These are phyloP conservation scores for Eutrema salsugineum DNA, from an alignment of 441 rosid species.

Conservation along the genomic window DNA sequence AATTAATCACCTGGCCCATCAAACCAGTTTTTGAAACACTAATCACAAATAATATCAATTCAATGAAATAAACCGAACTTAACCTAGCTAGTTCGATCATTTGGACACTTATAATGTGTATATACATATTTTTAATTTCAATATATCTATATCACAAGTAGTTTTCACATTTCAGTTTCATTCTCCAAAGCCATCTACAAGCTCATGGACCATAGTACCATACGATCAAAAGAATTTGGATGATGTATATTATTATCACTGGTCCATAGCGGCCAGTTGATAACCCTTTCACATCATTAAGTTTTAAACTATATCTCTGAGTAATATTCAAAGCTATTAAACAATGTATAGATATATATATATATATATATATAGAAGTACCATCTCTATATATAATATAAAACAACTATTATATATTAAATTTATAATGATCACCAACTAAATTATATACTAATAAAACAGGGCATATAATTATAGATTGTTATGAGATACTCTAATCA, in stretches of 20 bases:
- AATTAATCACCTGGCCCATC: background rate
- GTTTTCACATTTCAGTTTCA: no score
- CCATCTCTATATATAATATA: background rate
- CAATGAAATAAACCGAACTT: background rate
- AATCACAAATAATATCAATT: background rate
- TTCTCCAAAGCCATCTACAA: background rate
- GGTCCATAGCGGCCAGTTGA: slow-evolving; percentile 11
- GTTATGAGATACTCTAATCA: slow-evolving; percentile 25
- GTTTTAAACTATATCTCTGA: slow-evolving; percentile 3
- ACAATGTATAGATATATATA: no score
- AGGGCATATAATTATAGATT: slow-evolving; percentile 6
- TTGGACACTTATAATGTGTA: no score
- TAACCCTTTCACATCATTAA: slow-evolving; percentile 15
- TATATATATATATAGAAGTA: background rate
- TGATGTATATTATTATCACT: slow-evolving; percentile 8
- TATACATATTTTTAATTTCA: no score
- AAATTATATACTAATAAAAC: background rate
- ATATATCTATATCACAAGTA: no score
- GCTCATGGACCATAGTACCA: slow-evolving; percentile 4
- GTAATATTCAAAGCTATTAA: background rate
- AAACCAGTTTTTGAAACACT: background rate
- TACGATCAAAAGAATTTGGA: slow-evolving; percentile 4
- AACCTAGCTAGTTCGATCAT: no score
- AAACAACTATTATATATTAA: background rate
- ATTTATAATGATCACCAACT: slow-evolving; percentile 3